Evolutionary conservation across 73 alveolate species (phyloP).

Genomic region (Durusdinium trenchii): DNA sequence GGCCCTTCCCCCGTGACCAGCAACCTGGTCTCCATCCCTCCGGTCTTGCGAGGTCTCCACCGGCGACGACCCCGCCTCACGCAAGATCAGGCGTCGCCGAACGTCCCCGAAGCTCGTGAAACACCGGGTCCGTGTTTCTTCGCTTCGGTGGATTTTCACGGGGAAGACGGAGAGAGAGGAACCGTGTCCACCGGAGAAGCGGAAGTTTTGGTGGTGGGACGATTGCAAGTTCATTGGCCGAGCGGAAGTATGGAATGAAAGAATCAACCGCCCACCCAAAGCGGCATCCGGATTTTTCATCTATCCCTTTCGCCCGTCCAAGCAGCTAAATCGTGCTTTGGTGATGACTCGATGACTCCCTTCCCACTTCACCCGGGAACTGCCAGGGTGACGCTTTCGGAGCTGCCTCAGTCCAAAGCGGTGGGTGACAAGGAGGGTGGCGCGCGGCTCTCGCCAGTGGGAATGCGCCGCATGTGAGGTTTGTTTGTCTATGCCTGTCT

Average conservation of each 20-base stretch:
- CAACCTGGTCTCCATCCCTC: background rate
- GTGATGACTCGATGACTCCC: background rate
- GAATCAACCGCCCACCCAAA: too few relatives aligned
- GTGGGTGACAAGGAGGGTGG: constrained; percentile 65
- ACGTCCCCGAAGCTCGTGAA: too few relatives aligned
- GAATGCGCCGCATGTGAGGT: background rate
- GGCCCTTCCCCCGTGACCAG: background rate
- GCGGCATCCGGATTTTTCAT: background rate
- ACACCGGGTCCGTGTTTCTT: too few relatives aligned
- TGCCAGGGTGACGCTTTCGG: constrained; percentile 76
- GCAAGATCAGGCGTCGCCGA: too few relatives aligned
- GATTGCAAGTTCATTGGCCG: too few relatives aligned
- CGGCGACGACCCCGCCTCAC: too few relatives aligned
- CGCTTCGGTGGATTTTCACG: too few relatives aligned
- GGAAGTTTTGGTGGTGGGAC: too few relatives aligned
- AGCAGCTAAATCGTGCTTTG: background rate
- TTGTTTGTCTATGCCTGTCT: background rate
- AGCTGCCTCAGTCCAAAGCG: constrained; percentile 38
- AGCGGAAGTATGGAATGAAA: too few relatives aligned
- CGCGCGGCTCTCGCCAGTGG: background rate
- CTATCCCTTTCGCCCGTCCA: background rate
- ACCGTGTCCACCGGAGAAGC: too few relatives aligned
- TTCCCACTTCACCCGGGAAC: background rate
- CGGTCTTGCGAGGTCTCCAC: too few relatives aligned
- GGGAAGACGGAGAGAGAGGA: too few relatives aligned